These are phyloP conservation scores for Solanum chacoense DNA, from an alignment of 305 asterid genomes.

Conservation along the genomic window DNA sequence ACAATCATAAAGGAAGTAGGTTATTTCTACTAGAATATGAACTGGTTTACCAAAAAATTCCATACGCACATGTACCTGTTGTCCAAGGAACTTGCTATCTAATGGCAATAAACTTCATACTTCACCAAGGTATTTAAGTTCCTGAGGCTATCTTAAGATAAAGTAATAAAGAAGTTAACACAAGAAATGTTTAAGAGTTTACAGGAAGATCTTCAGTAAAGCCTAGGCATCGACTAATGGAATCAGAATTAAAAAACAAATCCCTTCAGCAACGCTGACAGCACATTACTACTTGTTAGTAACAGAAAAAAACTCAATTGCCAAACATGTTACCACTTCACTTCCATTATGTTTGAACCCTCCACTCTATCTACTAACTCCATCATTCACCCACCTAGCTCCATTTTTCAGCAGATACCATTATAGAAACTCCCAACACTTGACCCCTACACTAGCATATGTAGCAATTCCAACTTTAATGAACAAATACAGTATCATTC, in stretches of 20 bases:
- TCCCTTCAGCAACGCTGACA: background rate
- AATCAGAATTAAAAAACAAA: background rate
- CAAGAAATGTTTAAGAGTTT: background rate
- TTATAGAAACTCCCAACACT: background rate
- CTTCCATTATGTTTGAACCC: background rate
- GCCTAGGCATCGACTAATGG: background rate
- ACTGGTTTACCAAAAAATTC: background rate
- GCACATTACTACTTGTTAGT: background rate
- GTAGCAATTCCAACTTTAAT: conserved; percentile 19
- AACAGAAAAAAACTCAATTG: background rate
- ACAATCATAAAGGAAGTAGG: background rate
- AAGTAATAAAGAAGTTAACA: background rate
- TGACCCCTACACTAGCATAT: background rate
- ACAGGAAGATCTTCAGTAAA: background rate
- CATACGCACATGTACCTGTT: background rate
- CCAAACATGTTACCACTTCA: background rate
- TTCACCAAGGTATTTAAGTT: background rate
- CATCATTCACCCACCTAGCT: background rate
- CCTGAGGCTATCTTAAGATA: background rate
- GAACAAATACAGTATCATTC: conserved; percentile 62
- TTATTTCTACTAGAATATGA: background rate
- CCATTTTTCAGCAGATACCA: background rate
- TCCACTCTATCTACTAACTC: background rate
- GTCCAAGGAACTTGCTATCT: background rate
- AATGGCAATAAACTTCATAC: background rate